phyloP scores from a whole-genome alignment of 306 rosid species.

The Acacia crassicarpa region DNA sequence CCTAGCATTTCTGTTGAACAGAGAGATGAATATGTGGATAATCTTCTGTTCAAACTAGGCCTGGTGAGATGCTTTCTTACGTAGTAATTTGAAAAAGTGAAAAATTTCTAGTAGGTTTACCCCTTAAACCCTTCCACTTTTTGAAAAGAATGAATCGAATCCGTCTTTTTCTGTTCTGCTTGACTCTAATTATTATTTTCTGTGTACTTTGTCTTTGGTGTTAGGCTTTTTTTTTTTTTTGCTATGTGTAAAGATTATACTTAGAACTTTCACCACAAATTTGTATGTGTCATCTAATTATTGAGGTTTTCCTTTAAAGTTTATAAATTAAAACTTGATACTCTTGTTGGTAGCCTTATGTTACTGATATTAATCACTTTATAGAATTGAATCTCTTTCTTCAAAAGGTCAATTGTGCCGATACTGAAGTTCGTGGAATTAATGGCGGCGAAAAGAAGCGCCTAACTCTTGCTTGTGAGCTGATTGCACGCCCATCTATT shows the following conservation, averaged over 20 bases:
- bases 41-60: constrained; percentile 76
- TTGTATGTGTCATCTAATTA: constrained; percentile 13
- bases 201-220: background rate
- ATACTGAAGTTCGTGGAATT: constrained; percentile 79
- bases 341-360: background rate
- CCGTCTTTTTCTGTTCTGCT: constrained; percentile 1
- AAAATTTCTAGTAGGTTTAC: constrained; percentile 4
- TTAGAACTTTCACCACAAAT: background rate
- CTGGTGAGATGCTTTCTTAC: constrained; percentile 55
- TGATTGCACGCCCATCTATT: constrained; percentile 91
- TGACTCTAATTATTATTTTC: background rate
- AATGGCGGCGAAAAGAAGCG: constrained; percentile 98
- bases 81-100: background rate
- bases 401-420: constrained; percentile 88
- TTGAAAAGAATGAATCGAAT: background rate
- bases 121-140: background rate
- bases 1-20: constrained; percentile 58
- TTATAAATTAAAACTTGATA: constrained; percentile 24
- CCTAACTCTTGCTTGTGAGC: constrained; percentile 84
- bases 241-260: background rate
- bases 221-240: background rate
- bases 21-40: constrained; percentile 78
- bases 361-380: constrained; percentile 31
- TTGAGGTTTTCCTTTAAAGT: constrained; percentile 25
- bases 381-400: constrained; percentile 30